Evolutionary conservation across 2,329 filamentous ascomycete species (phyloP), one percentile per base, ranked within the genome.

Genomic region (Cladosporium sp.): DNA sequence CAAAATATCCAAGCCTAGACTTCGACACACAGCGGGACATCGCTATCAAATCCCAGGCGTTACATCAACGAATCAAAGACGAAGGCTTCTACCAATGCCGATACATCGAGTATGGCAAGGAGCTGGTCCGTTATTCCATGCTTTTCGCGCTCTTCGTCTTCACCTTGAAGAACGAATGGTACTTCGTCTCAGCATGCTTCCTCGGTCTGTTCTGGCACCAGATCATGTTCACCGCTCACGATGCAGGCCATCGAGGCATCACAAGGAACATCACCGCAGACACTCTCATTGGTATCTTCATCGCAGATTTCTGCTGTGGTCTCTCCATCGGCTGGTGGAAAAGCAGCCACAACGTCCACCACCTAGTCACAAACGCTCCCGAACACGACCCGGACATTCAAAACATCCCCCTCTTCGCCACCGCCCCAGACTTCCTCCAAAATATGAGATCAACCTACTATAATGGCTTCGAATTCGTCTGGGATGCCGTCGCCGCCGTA

Each of bases 401-500:
- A 57, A 75, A 96, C 71, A 83, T 96, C 73, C 91, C 92, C 3
- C 87, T 96, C 71, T 91, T 97, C 71, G 90, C 91, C 60, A 83
- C 94, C 22, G 91, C 89, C 1, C 91, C 95, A 65, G 85, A 90
- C 19, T 88, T 94, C 67, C 82, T 96, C 54, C 79, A 80, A 37
- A 87, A 78, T 58, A 77, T 96, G 48, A 81, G 83, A 34, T 94
- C 89, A 17, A 89, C 89, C 3, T 96, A 91, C 74, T 95, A 97
- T 73, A 86, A 92, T 47, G 28, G 45, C 55, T 85, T 84, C 51
- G 75, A 90, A 57, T 91, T 96, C 85, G 71, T 81, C 58, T 95
- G 90, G 71, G 91, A 96, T 69, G 79, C 80, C 6, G 79, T 84
- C n/a, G 88, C 90, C 19, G 86, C 85, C 68, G 71, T 89, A 61